These are phyloP conservation scores for Xylaria grammica DNA, from an alignment of 495 filamentous ascomycete species.

Conservation along the genomic window DNA sequence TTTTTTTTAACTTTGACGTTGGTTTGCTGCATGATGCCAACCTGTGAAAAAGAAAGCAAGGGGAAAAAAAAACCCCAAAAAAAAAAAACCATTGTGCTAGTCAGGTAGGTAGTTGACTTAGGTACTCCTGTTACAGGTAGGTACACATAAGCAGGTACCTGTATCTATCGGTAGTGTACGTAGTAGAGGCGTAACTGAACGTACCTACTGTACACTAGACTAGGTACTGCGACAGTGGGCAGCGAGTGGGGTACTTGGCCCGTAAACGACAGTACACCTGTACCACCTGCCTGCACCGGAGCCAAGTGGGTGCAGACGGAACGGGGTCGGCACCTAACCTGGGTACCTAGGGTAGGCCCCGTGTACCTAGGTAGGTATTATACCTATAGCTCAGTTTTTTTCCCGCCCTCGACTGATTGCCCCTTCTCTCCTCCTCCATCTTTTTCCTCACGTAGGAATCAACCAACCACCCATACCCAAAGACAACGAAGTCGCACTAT, in stretches of 20 bases:
- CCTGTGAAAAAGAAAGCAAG: neutral
- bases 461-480: conserved; percentile 35
- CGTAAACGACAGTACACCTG: neutral
- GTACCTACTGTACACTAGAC: too few species aligned
- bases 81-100: too few species aligned
- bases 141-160: too few species aligned
- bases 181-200: too few species aligned
- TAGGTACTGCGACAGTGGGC: too few species aligned
- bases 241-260: too few species aligned
- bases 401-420: conserved; percentile 38
- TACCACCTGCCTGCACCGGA: conserved; percentile 1
- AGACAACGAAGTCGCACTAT: conserved; percentile 76
- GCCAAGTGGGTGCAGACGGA: conserved; percentile 16
- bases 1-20: conserved; percentile 1
- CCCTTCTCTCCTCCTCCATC: conserved; percentile 37
- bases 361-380: too few species aligned
- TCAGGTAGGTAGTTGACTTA: too few species aligned
- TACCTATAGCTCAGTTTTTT: conserved; percentile 37
- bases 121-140: neutral
- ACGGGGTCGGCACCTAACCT: conserved; percentile 9
- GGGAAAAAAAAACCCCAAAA: too few species aligned
- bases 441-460: conserved; percentile 41
- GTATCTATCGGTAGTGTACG: too few species aligned
- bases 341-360: conserved; percentile 18
- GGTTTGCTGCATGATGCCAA: conserved; percentile 13